Evolutionary conservation across 2,329 filamentous ascomycete genomes (phyloP).

Genomic region (Seiridium cupressi): DNA sequence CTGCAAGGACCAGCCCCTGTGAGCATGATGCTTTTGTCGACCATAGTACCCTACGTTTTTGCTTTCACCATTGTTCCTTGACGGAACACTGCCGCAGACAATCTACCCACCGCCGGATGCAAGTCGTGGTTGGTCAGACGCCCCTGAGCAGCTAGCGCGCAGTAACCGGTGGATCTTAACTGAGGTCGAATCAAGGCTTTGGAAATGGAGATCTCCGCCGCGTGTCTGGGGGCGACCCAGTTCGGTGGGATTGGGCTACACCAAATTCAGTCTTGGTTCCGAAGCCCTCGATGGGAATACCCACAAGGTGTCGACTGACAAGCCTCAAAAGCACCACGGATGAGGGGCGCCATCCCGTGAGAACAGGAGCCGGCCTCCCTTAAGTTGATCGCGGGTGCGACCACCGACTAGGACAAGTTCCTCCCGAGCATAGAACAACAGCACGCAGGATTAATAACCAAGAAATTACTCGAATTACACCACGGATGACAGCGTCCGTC

Average conservation of each 20-base stretch:
- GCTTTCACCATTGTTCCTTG: no score
- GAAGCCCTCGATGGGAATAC: neutral
- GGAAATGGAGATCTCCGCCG: slow-evolving; percentile 4
- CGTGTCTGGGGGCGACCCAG: neutral
- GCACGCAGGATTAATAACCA: no score
- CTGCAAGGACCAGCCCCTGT: no score
- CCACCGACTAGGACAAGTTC: no score
- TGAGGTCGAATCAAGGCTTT: slow-evolving; percentile 1
- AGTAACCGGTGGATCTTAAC: neutral
- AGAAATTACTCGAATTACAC: no score
- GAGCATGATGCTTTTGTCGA: no score
- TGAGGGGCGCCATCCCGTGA: neutral
- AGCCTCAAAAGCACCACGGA: neutral
- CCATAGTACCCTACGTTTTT: no score
- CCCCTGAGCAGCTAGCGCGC: neutral
- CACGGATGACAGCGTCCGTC: neutral
- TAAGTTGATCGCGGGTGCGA: neutral
- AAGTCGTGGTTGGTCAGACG: no score
- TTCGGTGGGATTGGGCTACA: neutral
- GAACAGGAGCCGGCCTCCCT: neutral
- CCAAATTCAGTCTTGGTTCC: neutral
- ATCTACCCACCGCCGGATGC: no score
- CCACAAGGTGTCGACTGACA: neutral
- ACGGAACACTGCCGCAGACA: no score
- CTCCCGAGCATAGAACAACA: no score